A percentile compares a stretch with the other conserved stretches of the same genome.
Evolutionary conservation across 345 rosid species (phyloP).

Genomic region (Ceriops zippeliana): DNA sequence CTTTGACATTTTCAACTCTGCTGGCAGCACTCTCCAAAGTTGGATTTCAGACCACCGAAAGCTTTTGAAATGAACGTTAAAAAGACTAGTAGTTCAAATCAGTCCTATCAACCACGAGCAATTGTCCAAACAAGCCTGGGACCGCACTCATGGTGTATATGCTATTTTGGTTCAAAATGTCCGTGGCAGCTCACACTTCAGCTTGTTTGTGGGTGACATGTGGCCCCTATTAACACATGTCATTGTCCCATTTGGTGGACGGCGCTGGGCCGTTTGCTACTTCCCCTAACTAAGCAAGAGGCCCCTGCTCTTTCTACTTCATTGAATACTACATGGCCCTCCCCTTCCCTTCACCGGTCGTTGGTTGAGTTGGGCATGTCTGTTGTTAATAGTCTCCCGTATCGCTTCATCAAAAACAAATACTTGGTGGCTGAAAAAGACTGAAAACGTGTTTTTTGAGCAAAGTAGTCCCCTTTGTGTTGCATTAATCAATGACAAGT

Average conservation of each 20-base stretch:
- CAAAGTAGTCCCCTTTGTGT: not conserved
- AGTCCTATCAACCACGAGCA: not conserved
- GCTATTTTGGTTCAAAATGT: constrained; percentile 3
- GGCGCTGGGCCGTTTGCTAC: constrained; percentile 6
- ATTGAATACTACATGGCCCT: constrained; percentile 6
- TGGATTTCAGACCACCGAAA: not conserved
- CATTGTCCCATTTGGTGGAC: constrained; percentile 13
- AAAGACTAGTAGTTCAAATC: not conserved
- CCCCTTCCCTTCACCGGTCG: constrained; percentile 24
- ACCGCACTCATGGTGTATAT: not conserved
- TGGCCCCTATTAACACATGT: constrained; percentile 14
- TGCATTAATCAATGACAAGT: not conserved
- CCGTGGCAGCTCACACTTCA: not conserved
- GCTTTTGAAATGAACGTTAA: not conserved
- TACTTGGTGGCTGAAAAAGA: not conserved
- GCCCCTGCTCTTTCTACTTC: not conserved
- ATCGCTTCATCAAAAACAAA: constrained; percentile 20
- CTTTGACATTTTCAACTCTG: not conserved
- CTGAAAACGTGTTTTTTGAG: constrained; percentile 9
- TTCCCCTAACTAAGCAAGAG: not conserved
- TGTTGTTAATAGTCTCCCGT: constrained; percentile 6
- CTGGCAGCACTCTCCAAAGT: not conserved
- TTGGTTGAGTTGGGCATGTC: constrained; percentile 27
- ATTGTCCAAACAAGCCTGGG: not conserved
- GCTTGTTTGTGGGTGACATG: not conserved